These are phyloP conservation scores for Ormosia emarginata DNA, from an alignment of 306 rosid genomes.

Conservation along the genomic window DNA sequence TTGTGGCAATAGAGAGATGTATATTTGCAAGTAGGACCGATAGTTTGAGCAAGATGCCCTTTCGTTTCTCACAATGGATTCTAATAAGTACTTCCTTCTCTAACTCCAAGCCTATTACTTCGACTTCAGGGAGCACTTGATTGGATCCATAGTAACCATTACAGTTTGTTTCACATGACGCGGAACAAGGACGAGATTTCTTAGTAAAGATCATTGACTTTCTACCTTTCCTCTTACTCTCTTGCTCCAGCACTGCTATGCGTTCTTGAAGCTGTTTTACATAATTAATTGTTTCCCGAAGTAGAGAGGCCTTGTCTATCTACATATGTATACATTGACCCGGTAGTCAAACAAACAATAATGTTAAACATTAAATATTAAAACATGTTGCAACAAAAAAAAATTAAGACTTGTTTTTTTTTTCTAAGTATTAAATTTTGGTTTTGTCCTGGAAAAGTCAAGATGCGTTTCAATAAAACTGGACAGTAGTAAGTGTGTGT, in stretches of 20 bases:
- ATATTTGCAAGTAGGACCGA: neutral
- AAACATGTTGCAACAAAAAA: neutral
- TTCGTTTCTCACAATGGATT: slow-evolving; percentile 6
- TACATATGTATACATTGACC: neutral
- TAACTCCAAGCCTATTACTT: neutral
- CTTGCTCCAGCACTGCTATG: slow-evolving; percentile 1
- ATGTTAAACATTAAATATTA: neutral
- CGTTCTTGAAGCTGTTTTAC: slow-evolving; percentile 22
- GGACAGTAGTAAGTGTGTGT: no score
- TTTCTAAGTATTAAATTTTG: neutral
- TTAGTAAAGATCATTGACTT: neutral
- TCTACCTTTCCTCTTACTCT: neutral
- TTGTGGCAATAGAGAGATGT: slow-evolving; percentile 3
- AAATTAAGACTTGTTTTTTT: no score
- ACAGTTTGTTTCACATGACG: neutral
- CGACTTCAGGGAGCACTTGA: neutral
- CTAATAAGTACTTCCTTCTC: neutral
- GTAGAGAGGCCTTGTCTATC: slow-evolving; percentile 23
- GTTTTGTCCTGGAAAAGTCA: neutral
- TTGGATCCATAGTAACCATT: neutral
- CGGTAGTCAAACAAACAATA: neutral
- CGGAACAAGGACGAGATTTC: neutral
- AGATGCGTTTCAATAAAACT: neutral
- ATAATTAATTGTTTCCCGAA: slow-evolving; percentile 16
- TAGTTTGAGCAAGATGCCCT: neutral